Conservation (phyloP, 2,329 filamentous ascomycete genomes). For the Macrophomina pseudophaseolina region DNA sequence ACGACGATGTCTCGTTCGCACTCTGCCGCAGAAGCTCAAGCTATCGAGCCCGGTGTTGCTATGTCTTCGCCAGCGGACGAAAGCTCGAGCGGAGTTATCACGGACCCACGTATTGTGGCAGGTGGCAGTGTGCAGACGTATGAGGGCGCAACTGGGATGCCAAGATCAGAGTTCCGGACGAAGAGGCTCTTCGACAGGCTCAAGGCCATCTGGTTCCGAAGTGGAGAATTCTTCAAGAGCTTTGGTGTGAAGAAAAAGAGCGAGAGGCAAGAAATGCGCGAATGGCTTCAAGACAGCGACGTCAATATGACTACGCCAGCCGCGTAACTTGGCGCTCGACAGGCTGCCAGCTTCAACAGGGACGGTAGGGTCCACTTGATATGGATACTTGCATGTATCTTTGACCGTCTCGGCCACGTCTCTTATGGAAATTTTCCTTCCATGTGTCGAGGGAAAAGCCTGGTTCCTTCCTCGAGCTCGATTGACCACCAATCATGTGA, state of each 20-base stretch:
- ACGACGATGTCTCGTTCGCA: slow-evolving; percentile 27
- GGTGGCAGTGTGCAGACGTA: slow-evolving; percentile 18
- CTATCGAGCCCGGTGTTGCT: background rate
- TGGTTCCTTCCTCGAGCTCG: background rate
- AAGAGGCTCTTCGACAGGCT: slow-evolving; percentile 47
- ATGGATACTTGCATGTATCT: background rate
- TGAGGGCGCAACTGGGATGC: slow-evolving; percentile 43
- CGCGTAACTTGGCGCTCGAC: background rate
- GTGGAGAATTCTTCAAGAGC: slow-evolving; percentile 32
- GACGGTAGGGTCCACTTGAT: background rate
- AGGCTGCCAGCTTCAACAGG: background rate
- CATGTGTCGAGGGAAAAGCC: background rate
- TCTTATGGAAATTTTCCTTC: background rate
- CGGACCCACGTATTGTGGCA: slow-evolving; percentile 5
- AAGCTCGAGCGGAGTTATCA: background rate
- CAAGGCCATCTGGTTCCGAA: slow-evolving; percentile 40
- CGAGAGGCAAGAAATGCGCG: slow-evolving; percentile 24
- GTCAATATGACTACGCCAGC: slow-evolving; percentile 19
- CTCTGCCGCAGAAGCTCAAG: slow-evolving; percentile 27
- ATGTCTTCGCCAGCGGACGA: background rate
- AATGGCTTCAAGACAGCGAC: slow-evolving; percentile 26
- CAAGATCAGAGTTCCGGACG: slow-evolving; percentile 46
- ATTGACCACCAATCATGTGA: background rate
- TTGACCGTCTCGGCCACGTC: background rate
- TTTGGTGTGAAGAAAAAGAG: slow-evolving; percentile 32